These are phyloP conservation scores for Cenchrus fungigraminus DNA, from an alignment of 176 grass and related monocot genomes.

Conservation along the genomic window DNA sequence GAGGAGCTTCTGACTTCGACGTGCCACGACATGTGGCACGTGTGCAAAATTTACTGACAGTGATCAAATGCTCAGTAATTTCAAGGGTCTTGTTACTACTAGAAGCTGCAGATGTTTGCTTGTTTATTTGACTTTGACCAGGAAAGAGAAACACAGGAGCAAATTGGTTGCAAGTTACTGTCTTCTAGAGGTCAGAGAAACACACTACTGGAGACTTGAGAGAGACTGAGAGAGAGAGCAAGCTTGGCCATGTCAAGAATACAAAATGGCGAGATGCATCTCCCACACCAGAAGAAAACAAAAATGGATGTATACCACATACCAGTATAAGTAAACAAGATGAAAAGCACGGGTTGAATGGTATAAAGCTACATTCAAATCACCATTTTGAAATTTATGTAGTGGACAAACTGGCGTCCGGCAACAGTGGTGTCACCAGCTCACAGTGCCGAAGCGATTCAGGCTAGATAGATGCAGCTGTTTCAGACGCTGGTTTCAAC, in stretches of 20 bases:
- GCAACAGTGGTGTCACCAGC: too few species aligned
- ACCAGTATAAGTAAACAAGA: background rate
- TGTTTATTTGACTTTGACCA: background rate
- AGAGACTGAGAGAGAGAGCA: background rate
- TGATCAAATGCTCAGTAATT: background rate
- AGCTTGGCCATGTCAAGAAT: background rate
- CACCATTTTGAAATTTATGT: background rate
- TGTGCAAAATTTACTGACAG: background rate
- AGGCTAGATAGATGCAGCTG: background rate
- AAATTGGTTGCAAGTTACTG: background rate
- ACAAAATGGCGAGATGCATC: constrained; percentile 3
- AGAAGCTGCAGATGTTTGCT: constrained; percentile 8
- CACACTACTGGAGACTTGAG: constrained; percentile 14
- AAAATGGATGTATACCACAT: background rate
- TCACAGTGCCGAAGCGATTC: too few species aligned
- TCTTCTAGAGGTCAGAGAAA: constrained; percentile 26
- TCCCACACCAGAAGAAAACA: background rate
- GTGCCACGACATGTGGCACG: background rate
- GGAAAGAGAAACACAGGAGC: background rate
- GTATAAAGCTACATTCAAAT: background rate
- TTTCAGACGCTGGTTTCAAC: constrained; percentile 1
- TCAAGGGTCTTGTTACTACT: background rate
- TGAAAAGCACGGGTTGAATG: background rate
- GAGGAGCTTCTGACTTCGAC: constrained; percentile 7
- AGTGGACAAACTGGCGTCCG: too few species aligned